Base-by-base conservation (phyloP, 805 yeast genomes). In the Sugiyamaella smithiae region DNA sequence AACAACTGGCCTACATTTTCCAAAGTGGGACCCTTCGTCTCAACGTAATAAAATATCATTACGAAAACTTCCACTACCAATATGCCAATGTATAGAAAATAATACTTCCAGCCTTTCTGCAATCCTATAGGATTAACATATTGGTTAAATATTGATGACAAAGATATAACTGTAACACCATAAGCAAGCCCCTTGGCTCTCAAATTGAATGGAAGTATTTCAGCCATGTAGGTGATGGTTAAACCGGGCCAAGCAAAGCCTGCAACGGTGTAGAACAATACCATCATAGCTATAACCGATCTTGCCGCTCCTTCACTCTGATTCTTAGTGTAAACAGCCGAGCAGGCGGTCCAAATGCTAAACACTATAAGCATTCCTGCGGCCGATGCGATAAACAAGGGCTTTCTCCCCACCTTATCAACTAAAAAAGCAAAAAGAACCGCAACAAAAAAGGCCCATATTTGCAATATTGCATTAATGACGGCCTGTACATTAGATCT, bases 1-100 rank as follows among this genome's bases (percentile, higher is more conserved):
- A 73, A 72, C 17, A 71, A 70, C 43, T 59, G 60, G 11, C 72
- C 73, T 32, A 70, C 71, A 52, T 72, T 75, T 53, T 72, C 76
- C 62, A 72, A 67, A 6, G 73, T 64, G 54, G 64, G 62, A 17
- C 74, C 75, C 6, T 66, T 55, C 12, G 77, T 73, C 56, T 72
- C 76, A 12, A 69, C 71, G 62, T 61, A 72, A 50, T 61, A 58
- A 55, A 68, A 59, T 54, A 60, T 62, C 17, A 64, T 66, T 20
- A 65, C 46, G 8, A 59, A 51, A 35, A 66, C 52, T 43, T 67
- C 66, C 23, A 62, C 60, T 60, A 47, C 29, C 23, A 51, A 33
- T 40, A 44, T 35, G 19, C 35, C 43, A 24, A 33, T 20, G 40
- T 47, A 60, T 2, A 73, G 72, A 50, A 73, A 67, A 54, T 73